A percentile compares a stretch with the other conserved stretches of the same genome.
Evolutionary conservation across 345 rosid species (phyloP).

Genomic region (Citrus mangshanensis): DNA sequence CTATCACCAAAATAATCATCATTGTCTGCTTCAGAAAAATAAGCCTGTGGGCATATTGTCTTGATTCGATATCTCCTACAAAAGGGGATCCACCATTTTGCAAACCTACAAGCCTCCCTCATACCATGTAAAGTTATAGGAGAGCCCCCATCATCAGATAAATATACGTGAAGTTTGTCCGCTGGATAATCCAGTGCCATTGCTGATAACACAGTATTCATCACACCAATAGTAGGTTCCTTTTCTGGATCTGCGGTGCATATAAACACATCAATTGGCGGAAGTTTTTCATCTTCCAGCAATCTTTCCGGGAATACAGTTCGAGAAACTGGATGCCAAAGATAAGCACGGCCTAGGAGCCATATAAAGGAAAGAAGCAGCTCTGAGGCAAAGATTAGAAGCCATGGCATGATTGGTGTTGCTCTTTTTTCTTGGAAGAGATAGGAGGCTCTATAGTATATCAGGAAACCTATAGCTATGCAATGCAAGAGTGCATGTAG

Average conservation of each 20-base stretch:
- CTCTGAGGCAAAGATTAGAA: slow-evolving; percentile 28
- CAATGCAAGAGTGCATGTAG: slow-evolving; percentile 27
- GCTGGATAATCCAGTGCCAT: slow-evolving; percentile 47
- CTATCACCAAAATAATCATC: background rate
- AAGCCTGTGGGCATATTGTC: background rate
- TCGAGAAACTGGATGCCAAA: slow-evolving; percentile 36
- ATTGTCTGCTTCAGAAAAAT: slow-evolving; percentile 17
- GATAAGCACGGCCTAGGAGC: slow-evolving; percentile 29
- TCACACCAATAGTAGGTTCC: slow-evolving; percentile 40
- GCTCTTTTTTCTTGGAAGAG: slow-evolving; percentile 10
- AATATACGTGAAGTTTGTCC: slow-evolving; percentile 41
- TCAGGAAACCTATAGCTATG: slow-evolving; percentile 26
- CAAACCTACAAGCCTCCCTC: slow-evolving; percentile 38
- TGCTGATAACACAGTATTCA: slow-evolving; percentile 44
- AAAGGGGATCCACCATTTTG: slow-evolving; percentile 49
- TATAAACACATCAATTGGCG: slow-evolving; percentile 39
- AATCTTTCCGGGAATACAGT: slow-evolving; percentile 34
- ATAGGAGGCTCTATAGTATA: slow-evolving; percentile 32
- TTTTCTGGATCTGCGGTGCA: slow-evolving; percentile 42
- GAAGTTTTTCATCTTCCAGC: slow-evolving; percentile 23
- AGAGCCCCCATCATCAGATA: slow-evolving; percentile 41
- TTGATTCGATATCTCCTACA: slow-evolving; percentile 19
- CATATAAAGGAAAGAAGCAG: slow-evolving; percentile 30
- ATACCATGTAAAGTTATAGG: slow-evolving; percentile 30
- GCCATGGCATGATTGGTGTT: slow-evolving; percentile 7